Conservation (phyloP, 345 rosid genomes). For the Citrus hindsii region DNA sequence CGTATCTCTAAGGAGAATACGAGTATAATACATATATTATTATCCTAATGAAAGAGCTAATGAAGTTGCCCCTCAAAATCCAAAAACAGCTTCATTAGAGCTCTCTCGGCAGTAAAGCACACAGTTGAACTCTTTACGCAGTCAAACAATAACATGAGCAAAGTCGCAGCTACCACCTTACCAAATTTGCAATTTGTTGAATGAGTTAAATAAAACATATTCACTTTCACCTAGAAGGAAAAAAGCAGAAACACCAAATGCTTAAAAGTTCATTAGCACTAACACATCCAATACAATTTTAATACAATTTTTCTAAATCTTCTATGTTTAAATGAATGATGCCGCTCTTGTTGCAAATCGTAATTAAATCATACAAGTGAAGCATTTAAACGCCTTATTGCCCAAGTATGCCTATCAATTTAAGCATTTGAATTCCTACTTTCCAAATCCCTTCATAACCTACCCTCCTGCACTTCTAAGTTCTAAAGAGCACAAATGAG, state of each 20-base stretch:
- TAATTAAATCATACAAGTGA: neutral
- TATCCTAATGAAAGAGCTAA: too few species aligned
- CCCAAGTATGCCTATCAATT: neutral
- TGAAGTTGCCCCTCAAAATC: too few species aligned
- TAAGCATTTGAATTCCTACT: neutral
- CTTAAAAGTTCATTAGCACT: neutral
- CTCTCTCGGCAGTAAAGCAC: too few species aligned
- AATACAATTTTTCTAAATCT: neutral
- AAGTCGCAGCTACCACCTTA: too few species aligned
- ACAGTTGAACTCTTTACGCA: too few species aligned
- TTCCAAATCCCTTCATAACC: neutral
- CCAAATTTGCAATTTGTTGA: too few species aligned
- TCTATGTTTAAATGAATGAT: neutral
- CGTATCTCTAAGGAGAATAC: too few species aligned
- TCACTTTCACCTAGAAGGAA: neutral
- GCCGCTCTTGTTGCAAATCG: neutral
- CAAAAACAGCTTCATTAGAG: too few species aligned
- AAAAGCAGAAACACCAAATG: neutral
- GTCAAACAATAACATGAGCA: too few species aligned
- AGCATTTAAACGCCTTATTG: neutral
- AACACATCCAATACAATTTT: too few species aligned
- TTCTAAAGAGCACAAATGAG: neutral
- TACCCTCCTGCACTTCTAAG: neutral
- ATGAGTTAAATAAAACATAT: too few species aligned
- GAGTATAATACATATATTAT: too few species aligned